Evolutionary conservation across 495 filamentous ascomycete species (phyloP), one percentile per base, ranked within the genome.

Genomic region (Amniculicola lignicola): DNA sequence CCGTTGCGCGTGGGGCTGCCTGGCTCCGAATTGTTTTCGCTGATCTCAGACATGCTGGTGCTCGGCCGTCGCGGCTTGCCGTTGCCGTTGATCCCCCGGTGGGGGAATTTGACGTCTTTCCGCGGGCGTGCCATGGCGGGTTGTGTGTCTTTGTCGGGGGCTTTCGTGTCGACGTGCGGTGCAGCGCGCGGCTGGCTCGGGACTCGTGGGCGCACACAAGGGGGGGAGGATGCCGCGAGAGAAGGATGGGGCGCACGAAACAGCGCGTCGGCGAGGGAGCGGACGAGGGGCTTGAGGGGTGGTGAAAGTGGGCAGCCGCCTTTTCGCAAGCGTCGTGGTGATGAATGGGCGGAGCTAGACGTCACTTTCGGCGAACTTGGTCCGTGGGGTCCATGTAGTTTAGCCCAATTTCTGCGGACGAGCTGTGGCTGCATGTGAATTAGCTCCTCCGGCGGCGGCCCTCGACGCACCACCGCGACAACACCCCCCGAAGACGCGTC

Each of bases 101-200:
- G 83, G 58, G 83, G 82, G 72, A 96, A 96, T 67, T 89, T 85
- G 64, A 95, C 88, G 71, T 84, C 85, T 64, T 89, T 82, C 67
- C 87, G 85, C 56, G 85, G 79, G 76, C 84, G 87, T 58, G 83
- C 79, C 86, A 88, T 89, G 67, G 64, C 66, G 37, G n/a, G n/a
- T n/a, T n/a, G n/a, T n/a, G n/a, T n/a, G n/a, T n/a, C n/a, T n/a
- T n/a, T n/a, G n/a, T n/a, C n/a, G n/a, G n/a, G n/a, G n/a, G n/a
- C n/a, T n/a, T n/a, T n/a, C n/a, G n/a, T n/a, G n/a, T n/a, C n/a
- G n/a, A n/a, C n/a, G n/a, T n/a, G n/a, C n/a, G n/a, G n/a, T n/a
- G 50, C 22, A 7, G 7, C 11, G 33, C 18, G 33, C 21, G 43
- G 53, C 10, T 33, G 47, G 31, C 19, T 25, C 47, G 47, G 47